Percentiles rank a stretch among this genome's conserved stretches.
phyloP scores from a whole-genome alignment of 352 stramenopile species.

The Pythium dissotocum region DNA sequence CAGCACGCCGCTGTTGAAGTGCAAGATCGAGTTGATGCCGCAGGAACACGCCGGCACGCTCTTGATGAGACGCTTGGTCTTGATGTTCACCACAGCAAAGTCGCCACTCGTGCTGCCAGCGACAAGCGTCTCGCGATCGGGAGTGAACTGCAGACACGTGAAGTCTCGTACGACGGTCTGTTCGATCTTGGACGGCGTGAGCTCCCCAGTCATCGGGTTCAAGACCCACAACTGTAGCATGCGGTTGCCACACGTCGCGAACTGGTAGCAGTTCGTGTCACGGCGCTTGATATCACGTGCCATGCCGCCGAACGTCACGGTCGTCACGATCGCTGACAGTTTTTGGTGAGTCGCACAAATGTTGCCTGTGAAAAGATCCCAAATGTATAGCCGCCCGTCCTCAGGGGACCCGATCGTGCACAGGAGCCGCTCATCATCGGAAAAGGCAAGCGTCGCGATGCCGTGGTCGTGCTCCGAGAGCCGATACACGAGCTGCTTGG shows the following conservation, averaged over 20 bases:
- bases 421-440: constrained; percentile 89
- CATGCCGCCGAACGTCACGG: constrained; percentile 84
- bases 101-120: constrained; percentile 88
- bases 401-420: constrained; percentile 74
- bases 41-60: constrained; percentile 80
- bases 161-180: constrained; percentile 80
- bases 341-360: constrained; percentile 87
- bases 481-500: constrained; percentile 69
- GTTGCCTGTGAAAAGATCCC: constrained; percentile 87
- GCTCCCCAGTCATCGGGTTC: constrained; percentile 82
- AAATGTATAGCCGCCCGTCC: constrained; percentile 89
- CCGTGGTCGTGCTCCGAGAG: constrained; percentile 91
- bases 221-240: constrained; percentile 85
- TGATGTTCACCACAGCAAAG: constrained; percentile 81
- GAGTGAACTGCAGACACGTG: constrained; percentile 80
- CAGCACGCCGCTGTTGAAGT: constrained; percentile 47
- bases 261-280: constrained; percentile 87
- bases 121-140: constrained; percentile 79
- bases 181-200: constrained; percentile 70
- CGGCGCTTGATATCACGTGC: constrained; percentile 90
- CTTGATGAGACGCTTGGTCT: constrained; percentile 65
- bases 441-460: constrained; percentile 88
- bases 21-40: constrained; percentile 68
- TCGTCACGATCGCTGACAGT: constrained; percentile 52
- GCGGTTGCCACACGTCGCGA: constrained; percentile 80